A percentile compares a stretch with the other conserved stretches of the same genome.
Conservation (phyloP, 2,329 filamentous ascomycete species). For the Botrytis medusae region DNA sequence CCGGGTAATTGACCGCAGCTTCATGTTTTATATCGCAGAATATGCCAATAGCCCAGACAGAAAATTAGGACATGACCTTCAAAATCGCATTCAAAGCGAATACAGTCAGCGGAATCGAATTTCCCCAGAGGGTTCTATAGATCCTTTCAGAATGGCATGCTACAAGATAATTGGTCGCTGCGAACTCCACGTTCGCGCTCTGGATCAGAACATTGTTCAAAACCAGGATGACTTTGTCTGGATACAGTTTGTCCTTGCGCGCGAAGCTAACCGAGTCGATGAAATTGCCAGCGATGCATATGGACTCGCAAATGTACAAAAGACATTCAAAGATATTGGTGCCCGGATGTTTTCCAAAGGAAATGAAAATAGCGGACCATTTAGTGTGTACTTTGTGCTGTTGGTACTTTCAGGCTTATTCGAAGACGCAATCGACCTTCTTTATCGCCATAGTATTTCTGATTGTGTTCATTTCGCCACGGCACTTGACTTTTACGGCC, state of each 20-base stretch:
- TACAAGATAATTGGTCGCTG: slow-evolving; percentile 94
- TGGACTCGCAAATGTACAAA: slow-evolving; percentile 67
- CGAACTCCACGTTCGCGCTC: slow-evolving; percentile 62
- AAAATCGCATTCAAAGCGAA: slow-evolving; percentile 85
- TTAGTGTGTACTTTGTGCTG: slow-evolving; percentile 90
- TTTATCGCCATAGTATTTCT: slow-evolving; percentile 88
- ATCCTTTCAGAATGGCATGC: slow-evolving; percentile 94
- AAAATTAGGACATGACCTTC: slow-evolving; percentile 73
- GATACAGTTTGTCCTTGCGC: slow-evolving; percentile 68
- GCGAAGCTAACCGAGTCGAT: slow-evolving; percentile 62
- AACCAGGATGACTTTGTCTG: slow-evolving; percentile 70
- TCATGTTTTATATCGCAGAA: slow-evolving; percentile 80
- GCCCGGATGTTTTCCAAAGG: slow-evolving; percentile 86
- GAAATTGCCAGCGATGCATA: slow-evolving; percentile 67
- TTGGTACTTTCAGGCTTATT: slow-evolving; percentile 90
- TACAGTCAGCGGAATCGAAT: slow-evolving; percentile 83
- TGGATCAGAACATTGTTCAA: slow-evolving; percentile 52
- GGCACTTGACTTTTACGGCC: slow-evolving; percentile 82
- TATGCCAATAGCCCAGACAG: slow-evolving; percentile 79
- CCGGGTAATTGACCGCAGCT: slow-evolving; percentile 85
- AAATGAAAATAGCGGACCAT: slow-evolving; percentile 68
- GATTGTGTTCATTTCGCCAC: slow-evolving; percentile 95
- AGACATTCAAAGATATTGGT: slow-evolving; percentile 83
- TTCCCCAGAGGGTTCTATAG: slow-evolving; percentile 80
- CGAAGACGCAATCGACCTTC: slow-evolving; percentile 86